Evolutionary conservation across 202 grass and related monocot genomes (phyloP).

Genomic region (Schoenoplectus tabernaemontani): DNA sequence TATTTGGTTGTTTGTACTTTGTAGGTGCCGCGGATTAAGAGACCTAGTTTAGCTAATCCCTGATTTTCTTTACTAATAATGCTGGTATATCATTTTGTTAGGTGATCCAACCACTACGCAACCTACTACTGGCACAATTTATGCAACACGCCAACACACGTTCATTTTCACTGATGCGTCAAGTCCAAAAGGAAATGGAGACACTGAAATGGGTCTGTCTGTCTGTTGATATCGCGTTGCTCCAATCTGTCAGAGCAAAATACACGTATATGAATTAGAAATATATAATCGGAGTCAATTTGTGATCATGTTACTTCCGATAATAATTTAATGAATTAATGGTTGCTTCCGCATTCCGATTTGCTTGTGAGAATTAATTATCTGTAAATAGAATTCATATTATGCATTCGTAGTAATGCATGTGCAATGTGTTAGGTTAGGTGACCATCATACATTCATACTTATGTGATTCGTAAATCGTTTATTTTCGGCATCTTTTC

Average conservation of each 20-base stretch:
- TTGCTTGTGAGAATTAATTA: not conserved
- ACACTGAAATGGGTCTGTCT: too few relatives aligned
- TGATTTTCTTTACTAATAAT: not conserved
- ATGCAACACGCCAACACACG: not conserved
- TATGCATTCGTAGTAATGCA: too few relatives aligned
- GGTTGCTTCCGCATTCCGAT: not conserved
- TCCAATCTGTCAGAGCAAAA: too few relatives aligned
- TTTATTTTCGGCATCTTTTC: too few relatives aligned
- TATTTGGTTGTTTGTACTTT: not conserved
- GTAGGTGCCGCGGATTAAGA: not conserved
- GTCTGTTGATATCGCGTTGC: too few relatives aligned
- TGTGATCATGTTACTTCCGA: not conserved
- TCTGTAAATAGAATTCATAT: not conserved
- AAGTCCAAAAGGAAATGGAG: not conserved
- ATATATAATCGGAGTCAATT: not conserved
- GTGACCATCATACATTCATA: too few relatives aligned
- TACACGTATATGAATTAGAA: too few relatives aligned
- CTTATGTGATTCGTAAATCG: too few relatives aligned
- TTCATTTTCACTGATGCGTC: not conserved
- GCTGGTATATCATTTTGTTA: not conserved
- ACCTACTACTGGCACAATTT: not conserved
- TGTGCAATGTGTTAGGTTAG: too few relatives aligned
- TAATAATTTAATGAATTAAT: not conserved
- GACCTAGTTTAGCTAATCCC: slow-evolving; percentile 9
- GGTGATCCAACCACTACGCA: not conserved